Base-by-base conservation (phyloP, 768 basidiomycete species). In the Coprinellus micaceus region DNA sequence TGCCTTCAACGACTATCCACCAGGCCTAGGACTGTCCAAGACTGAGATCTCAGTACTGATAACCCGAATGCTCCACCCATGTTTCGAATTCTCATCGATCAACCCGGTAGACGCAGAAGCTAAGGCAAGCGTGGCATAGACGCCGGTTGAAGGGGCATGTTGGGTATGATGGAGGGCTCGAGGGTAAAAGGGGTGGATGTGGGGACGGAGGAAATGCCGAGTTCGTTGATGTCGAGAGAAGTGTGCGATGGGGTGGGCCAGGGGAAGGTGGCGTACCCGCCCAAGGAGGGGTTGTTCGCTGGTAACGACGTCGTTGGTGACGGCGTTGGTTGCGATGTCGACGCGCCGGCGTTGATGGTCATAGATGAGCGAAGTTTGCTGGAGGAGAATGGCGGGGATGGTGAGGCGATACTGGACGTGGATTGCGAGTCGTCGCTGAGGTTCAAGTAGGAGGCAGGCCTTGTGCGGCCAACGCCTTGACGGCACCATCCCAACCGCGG, bases 401-500 rank as follows among this genome's bases (percentile, higher is more conserved):
- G 22, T 25, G 36, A 7, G 13, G 54, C 62, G 54, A 19, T 30
- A 25, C 39, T 9, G 48, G 48, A 12, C 12, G 24, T 41, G 37
- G 70, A 56, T 12, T 63, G 13, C 41, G 64, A 53, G 40, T 67
- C n/a, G 59, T 67, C 4, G 56, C 62, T 29, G 59, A 64, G 19
- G 81, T 63, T 50, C 73, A 74, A 17, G 80, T 77, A n/a, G n/a
- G n/a, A 15, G 84, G 76, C 26, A 86, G 75, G 52, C 86, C 84
- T 62, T 91, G 88, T 13, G 82, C 77, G 49, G 84, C 77, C 54
- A 92, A 76, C 9, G 88, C 88, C 62, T 85, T 88, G 59, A 91
- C 77, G 54, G 91, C 87, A 48, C 84, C 85, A 59, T 89, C 87
- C 83, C 90, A 92, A 24, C 89, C 89, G 45, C 77, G 81, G 72